A percentile compares a stretch with the other conserved stretches of the same genome.
Evolutionary conservation across 2,329 filamentous ascomycete species (phyloP).

Genomic region (Neopestalotiopsis sp.): DNA sequence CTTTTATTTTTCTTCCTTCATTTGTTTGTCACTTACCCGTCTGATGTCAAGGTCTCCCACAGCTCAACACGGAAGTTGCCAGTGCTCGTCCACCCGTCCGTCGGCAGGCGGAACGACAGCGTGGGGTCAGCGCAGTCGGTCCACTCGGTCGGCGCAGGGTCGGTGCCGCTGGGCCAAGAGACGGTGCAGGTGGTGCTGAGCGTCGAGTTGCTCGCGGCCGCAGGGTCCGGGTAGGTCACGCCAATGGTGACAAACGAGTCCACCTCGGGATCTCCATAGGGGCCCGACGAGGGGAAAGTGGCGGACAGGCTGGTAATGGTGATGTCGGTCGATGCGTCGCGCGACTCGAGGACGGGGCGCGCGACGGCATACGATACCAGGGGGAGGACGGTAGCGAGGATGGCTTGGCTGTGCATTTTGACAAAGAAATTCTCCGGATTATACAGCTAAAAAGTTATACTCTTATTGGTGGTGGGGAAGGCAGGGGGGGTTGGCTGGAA

Average conservation of each 20-base stretch:
- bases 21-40: conserved; percentile 26
- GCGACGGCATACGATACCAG: conserved; percentile 24
- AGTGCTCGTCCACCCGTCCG: conserved; percentile 26
- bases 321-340: conserved; percentile 23
- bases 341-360: conserved; percentile 23
- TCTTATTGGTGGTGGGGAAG: background rate
- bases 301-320: conserved; percentile 27
- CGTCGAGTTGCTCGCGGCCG: conserved; percentile 21
- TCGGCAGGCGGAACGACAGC: conserved; percentile 28
- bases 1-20: background rate
- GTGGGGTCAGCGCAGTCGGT: conserved; percentile 24
- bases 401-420: conserved; percentile 24
- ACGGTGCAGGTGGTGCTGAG: conserved; percentile 29
- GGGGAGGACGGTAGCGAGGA: conserved; percentile 24
- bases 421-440: background rate
- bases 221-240: conserved; percentile 26
- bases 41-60: conserved; percentile 22
- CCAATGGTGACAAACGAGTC: conserved; percentile 26
- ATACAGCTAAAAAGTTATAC: background rate
- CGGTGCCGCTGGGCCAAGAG: conserved; percentile 25
- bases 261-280: conserved; percentile 24
- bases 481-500: background rate
- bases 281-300: conserved; percentile 24
- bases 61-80: conserved; percentile 29
- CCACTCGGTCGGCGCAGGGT: conserved; percentile 28